Evolutionary conservation across 371 early-diverging fungal genomes (phyloP).

Genomic region (Apophysomyces trapeziformis): DNA sequence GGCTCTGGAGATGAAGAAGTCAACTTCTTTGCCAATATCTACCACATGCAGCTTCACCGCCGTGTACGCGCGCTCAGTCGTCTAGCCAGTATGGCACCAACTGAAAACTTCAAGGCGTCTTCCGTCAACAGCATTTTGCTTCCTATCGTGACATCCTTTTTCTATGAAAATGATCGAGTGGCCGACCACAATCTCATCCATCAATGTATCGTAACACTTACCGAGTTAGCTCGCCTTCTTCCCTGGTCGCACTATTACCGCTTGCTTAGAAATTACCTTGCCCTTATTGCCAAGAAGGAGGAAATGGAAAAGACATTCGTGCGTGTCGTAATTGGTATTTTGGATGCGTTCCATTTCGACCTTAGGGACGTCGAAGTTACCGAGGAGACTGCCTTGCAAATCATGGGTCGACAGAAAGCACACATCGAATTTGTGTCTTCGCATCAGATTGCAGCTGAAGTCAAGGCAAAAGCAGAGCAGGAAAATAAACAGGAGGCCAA

Average conservation of each 20-base stretch:
- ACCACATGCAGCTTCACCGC: constrained; percentile 93
- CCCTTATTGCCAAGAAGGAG: constrained; percentile 63
- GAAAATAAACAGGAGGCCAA: constrained; percentile 34
- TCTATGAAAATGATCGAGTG: constrained; percentile 75
- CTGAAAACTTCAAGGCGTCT: constrained; percentile 49
- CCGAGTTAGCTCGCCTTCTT: constrained; percentile 67
- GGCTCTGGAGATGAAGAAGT: constrained; percentile 77
- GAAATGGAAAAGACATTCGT: constrained; percentile 79
- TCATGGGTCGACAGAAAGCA: constrained; percentile 48
- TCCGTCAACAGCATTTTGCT: constrained; percentile 80
- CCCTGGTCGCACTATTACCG: constrained; percentile 87
- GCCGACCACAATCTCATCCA: constrained; percentile 77
- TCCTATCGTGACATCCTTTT: constrained; percentile 83
- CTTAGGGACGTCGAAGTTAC: constrained; percentile 58
- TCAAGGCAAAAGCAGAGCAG: constrained; percentile 15
- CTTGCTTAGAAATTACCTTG: constrained; percentile 73
- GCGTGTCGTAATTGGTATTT: constrained; percentile 75
- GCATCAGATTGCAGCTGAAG: constrained; percentile 41
- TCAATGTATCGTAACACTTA: constrained; percentile 79
- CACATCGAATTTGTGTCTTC: constrained; percentile 50
- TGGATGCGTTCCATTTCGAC: constrained; percentile 94
- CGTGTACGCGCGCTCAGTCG: constrained; percentile 83
- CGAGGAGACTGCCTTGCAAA: constrained; percentile 45
- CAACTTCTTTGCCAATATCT: constrained; percentile 88
- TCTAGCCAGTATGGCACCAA: constrained; percentile 62